Base-by-base conservation (phyloP, 495 filamentous ascomycete genomes). In the Articulospora tetracladia region DNA sequence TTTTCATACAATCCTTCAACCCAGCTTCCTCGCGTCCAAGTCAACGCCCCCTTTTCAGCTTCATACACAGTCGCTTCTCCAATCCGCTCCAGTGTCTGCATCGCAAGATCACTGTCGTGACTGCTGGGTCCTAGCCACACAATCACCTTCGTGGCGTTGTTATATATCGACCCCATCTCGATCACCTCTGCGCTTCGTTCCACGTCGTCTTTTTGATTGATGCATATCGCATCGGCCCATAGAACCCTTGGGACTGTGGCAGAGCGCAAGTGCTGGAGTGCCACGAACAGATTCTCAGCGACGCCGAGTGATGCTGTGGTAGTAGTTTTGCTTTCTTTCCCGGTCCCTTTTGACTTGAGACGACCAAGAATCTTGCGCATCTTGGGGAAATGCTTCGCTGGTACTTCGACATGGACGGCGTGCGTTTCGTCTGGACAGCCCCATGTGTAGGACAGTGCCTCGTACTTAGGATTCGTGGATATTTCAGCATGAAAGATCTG, bases 381-480 rank as follows among this genome's bases (percentile, higher is more conserved):
- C 24, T 25, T 28, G 11, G 4, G 7, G 8, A 8, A 3, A 24
- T 52, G 44, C 6, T 23, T 20, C 8, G 13, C 1, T 19, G 13
- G 11, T 55, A 3, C 24, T 22, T 0, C 53, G 30, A 55, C 27
- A 11, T 17, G 28, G 22, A 34, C 19, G 11, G 27, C 19, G 23
- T 39, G 53, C 26, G 28, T 55, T 11, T 22, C 0, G 19, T 39
- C 32, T n/a, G 20, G 54, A 48, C 19, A 23, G 15, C 54, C 54
- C 54, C 54, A 57, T 1, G 27, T 36, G 19, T 57, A 57, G 17
- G 54, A 57, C 15, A 57, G 17, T n/a, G 54, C 54, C 22, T 57
- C 54, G 25, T 57, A 57, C 24, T 41, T 15, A 2, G 39, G 54
- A n/a, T 4, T 7, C 10, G 4, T 15, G 11, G 15, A 13, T 24